Evolutionary conservation across 306 rosid genomes (phyloP).

Genomic region (Acacia confusa): DNA sequence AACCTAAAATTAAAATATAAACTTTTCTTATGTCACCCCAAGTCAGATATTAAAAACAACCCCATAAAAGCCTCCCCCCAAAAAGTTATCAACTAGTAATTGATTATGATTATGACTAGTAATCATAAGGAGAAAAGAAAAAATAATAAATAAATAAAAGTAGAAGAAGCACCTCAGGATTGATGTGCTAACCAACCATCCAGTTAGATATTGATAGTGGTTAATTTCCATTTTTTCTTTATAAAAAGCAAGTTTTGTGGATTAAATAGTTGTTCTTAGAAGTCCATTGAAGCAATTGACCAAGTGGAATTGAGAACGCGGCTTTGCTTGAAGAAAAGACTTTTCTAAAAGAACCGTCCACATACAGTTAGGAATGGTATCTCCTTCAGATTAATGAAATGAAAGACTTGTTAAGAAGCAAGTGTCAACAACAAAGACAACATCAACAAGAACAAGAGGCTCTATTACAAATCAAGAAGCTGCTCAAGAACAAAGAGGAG

Average conservation of each 20-base stretch:
- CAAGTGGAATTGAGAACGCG: slow-evolving; percentile 9
- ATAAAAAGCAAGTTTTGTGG: background rate
- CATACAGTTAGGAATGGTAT: slow-evolving; percentile 52
- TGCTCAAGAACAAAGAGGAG: slow-evolving; percentile 14
- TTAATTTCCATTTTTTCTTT: background rate
- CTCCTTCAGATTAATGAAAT: slow-evolving; percentile 61
- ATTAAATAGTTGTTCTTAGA: slow-evolving; percentile 4
- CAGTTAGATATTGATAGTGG: background rate
- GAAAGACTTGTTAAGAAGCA: slow-evolving; percentile 40
- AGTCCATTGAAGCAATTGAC: slow-evolving; percentile 39
- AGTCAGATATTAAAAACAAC: slow-evolving; percentile 21
- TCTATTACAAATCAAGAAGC: slow-evolving; percentile 41
- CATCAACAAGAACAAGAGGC: background rate
- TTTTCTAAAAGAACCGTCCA: slow-evolving; percentile 32
- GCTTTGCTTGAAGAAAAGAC: background rate
- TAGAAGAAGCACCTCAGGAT: background rate
- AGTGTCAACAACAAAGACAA: slow-evolving; percentile 26
- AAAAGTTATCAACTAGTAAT: slow-evolving; percentile 22
- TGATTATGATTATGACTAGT: background rate
- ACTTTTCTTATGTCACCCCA: slow-evolving; percentile 11
- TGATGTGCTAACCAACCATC: background rate
- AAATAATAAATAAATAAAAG: background rate
- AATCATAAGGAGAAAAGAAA: background rate
- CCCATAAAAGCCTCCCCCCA: slow-evolving; percentile 24
- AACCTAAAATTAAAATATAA: background rate